A percentile compares a stretch with the other conserved stretches of the same genome.
Evolutionary conservation across 345 rosid genomes (phyloP).

Genomic region (Gossypium turneri): DNA sequence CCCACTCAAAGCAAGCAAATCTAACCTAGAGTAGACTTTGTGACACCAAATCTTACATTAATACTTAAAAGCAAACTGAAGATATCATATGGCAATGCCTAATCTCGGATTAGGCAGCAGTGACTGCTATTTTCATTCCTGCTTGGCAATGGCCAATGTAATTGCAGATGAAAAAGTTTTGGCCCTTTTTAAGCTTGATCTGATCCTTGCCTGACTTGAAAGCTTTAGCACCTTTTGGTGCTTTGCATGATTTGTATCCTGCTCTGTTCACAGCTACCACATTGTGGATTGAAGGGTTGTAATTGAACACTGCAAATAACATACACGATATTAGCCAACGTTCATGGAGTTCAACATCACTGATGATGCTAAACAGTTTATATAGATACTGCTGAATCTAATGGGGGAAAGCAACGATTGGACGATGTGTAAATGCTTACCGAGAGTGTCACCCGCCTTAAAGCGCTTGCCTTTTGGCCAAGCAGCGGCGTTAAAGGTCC

Average conservation of each 20-base stretch:
- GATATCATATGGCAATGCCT: neutral
- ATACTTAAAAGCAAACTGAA: neutral
- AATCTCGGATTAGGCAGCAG: constrained; percentile 23
- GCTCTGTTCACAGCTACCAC: constrained; percentile 38
- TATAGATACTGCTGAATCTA: neutral
- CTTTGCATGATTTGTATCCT: constrained; percentile 36
- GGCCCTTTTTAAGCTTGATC: constrained; percentile 49
- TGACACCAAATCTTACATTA: neutral
- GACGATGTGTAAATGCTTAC: constrained; percentile 18
- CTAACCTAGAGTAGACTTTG: neutral
- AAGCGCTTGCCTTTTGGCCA: constrained; percentile 44
- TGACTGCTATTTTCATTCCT: constrained; percentile 51
- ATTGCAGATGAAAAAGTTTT: constrained; percentile 46
- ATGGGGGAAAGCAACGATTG: neutral
- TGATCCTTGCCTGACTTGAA: constrained; percentile 44
- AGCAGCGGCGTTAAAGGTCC: constrained; percentile 27
- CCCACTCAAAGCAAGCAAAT: neutral
- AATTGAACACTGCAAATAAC: constrained; percentile 51
- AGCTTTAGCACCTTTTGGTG: constrained; percentile 31
- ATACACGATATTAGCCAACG: neutral
- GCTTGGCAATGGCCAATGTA: constrained; percentile 39
- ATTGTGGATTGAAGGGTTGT: constrained; percentile 40
- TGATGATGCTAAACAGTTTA: no score
- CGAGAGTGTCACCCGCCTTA: constrained; percentile 39
- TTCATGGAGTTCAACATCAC: no score